Evolutionary conservation across 495 filamentous ascomycete species (phyloP).

Genomic region (Penicillium odoratum): DNA sequence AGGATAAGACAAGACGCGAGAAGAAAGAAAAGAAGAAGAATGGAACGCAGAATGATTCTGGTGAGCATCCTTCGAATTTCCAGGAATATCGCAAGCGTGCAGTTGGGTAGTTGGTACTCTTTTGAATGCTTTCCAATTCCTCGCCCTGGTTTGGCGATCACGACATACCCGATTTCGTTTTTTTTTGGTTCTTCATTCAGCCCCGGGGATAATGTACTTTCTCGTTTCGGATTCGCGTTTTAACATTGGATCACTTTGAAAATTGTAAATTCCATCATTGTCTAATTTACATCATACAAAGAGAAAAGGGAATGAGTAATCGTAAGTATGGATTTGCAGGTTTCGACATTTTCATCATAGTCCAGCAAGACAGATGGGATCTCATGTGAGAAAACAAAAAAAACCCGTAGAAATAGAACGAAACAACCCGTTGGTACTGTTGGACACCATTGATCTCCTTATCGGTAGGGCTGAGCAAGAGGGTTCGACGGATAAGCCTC

Average conservation of each 20-base stretch:
- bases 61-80: slow-evolving; percentile 43
- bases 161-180: slow-evolving; percentile 1
- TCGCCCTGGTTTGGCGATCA: background rate
- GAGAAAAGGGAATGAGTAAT: too few relatives aligned
- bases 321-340: background rate
- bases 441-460: background rate
- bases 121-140: background rate
- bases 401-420: background rate
- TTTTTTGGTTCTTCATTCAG: background rate
- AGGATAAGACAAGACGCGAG: slow-evolving; percentile 38
- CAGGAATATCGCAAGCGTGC: slow-evolving; percentile 54
- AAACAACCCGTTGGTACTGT: background rate
- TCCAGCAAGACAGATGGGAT: background rate
- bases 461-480: background rate
- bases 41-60: slow-evolving; percentile 23
- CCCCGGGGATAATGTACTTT: background rate
- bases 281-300: background rate
- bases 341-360: background rate
- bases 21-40: slow-evolving; percentile 34
- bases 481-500: background rate
- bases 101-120: slow-evolving; percentile 19
- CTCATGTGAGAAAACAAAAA: background rate
- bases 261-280: background rate
- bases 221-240: background rate
- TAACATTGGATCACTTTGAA: background rate